A percentile compares a stretch with the other conserved stretches of the same genome.
Evolutionary conservation across 2,329 filamentous ascomycete genomes (phyloP).

Genomic region (Neofusicoccum parvum): DNA sequence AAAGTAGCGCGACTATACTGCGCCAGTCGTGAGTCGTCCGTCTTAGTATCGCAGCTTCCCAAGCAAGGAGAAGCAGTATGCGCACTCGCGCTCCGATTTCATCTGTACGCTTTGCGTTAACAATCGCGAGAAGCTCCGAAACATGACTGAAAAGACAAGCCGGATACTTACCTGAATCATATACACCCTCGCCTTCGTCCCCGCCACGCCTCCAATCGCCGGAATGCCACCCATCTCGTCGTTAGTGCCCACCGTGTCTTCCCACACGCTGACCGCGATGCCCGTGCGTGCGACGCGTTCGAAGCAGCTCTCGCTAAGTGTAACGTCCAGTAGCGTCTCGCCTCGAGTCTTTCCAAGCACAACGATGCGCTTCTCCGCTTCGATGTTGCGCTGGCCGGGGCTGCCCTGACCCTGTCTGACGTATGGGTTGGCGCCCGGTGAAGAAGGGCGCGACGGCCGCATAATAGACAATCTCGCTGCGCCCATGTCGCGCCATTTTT

Average conservation of each 20-base stretch:
- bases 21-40: background rate
- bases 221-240: constrained; percentile 64
- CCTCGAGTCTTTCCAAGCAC: constrained; percentile 71
- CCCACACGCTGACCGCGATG: constrained; percentile 87
- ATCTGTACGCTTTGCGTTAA: constrained; percentile 33
- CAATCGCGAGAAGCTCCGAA: background rate
- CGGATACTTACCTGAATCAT: constrained; percentile 60
- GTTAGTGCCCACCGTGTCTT: constrained; percentile 51
- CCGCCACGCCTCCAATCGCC: constrained; percentile 59
- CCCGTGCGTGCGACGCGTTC: constrained; percentile 80
- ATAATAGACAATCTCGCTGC: constrained; percentile 82
- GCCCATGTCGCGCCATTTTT: constrained; percentile 91
- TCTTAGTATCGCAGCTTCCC: constrained; percentile 52
- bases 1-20: too few relatives aligned
- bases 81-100: constrained; percentile 50
- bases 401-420: constrained; percentile 33
- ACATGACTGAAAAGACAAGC: background rate
- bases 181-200: constrained; percentile 60
- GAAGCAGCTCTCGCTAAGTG: constrained; percentile 81
- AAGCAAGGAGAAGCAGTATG: constrained; percentile 51
- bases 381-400: constrained; percentile 39
- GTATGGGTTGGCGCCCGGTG: constrained; percentile 34
- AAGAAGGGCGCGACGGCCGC: constrained; percentile 52
- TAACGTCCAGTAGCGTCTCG: constrained; percentile 76
- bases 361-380: constrained; percentile 80